Evolutionary conservation across 306 rosid species (phyloP).

Genomic region (Purshia tridentata): DNA sequence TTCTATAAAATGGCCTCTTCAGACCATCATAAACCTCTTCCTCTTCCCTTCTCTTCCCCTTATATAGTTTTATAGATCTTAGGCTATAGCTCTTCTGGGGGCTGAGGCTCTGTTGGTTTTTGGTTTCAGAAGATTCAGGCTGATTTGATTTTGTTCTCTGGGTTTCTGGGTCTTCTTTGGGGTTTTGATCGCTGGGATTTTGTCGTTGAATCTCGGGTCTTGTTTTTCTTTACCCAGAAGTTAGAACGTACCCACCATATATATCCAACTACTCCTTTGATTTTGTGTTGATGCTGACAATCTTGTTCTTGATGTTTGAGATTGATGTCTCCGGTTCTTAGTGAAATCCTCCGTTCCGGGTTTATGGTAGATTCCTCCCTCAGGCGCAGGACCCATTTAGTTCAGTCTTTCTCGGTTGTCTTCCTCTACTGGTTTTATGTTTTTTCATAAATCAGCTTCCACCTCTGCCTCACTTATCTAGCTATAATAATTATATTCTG

Average conservation of each 20-base stretch:
- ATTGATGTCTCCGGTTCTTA: conserved; percentile 90
- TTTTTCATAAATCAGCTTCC: conserved; percentile 49
- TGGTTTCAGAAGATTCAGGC: neutral
- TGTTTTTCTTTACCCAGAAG: neutral
- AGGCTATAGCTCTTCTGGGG: neutral
- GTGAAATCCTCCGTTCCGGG: conserved; percentile 94
- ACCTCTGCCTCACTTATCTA: neutral
- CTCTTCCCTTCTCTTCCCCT: conserved; percentile 18
- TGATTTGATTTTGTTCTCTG: neutral
- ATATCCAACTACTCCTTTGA: conserved; percentile 4
- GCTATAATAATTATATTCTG: conserved; percentile 6
- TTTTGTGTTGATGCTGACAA: conserved; percentile 28
- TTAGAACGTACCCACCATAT: conserved; percentile 3
- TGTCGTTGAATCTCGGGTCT: conserved; percentile 8
- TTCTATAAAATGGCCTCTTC: conserved; percentile 50
- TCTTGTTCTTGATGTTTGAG: conserved; percentile 51
- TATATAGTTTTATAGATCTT: neutral
- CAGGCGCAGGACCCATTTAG: conserved; percentile 81
- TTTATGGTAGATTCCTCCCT: conserved; percentile 74
- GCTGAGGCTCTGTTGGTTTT: conserved; percentile 12
- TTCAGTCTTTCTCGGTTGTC: conserved; percentile 90
- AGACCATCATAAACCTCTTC: conserved; percentile 31
- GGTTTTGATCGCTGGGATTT: conserved; percentile 7
- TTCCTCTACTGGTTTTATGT: conserved; percentile 96
- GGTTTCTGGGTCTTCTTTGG: neutral